Evolutionary conservation across 179 eudicot genomes (phyloP), one percentile per base, ranked within the genome.

Genomic region (Beta corolliflora): DNA sequence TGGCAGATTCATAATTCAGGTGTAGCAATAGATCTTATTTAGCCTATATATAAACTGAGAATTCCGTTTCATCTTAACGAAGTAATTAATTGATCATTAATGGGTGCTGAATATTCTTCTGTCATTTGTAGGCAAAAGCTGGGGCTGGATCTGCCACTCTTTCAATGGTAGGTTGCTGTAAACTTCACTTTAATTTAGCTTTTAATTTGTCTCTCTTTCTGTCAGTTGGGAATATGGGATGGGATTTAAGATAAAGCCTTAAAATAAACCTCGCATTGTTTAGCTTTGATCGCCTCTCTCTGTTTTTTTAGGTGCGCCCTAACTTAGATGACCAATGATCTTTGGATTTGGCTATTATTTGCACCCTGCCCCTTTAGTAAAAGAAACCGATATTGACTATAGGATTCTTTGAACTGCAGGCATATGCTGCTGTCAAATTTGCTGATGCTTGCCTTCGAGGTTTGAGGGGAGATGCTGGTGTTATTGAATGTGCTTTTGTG

Each of bases 71-170:
- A 54, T 58, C 63, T 8, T 48, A 70, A 46, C 3, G 13, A 36
- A 48, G 53, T 48, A 7, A 6, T 5, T 59, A 9, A 18, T 58
- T 21, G 13, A 60, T 73, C 15, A 11, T 18, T 64, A 29, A 10
- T 79, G 8, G n/a, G 53, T 56, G 60, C 77, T 80, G 44, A 73
- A 72, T 56, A 48, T 67, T 41, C 23, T 53, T 74, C 74, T 61
- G 61, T 76, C 55, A 19, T 72, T 82, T 85, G 81, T 90, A 95
- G 98, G 98, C 98, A 76, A 95, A 95, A 88, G 97, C 97, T 72
- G 98, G 98, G 18, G 89, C 97, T 81, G 98, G 98, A 78, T 95
- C 98, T 29, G 98, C 98, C 77, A 95, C 98, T 70, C 91, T 95
- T 9, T 95, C 98, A 71, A 95, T 95, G 98, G 98, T 95, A 71